Evolutionary conservation across 305 asterid genomes (phyloP), one percentile per base, ranked within the genome.

Genomic region (Plantago lanceolata): DNA sequence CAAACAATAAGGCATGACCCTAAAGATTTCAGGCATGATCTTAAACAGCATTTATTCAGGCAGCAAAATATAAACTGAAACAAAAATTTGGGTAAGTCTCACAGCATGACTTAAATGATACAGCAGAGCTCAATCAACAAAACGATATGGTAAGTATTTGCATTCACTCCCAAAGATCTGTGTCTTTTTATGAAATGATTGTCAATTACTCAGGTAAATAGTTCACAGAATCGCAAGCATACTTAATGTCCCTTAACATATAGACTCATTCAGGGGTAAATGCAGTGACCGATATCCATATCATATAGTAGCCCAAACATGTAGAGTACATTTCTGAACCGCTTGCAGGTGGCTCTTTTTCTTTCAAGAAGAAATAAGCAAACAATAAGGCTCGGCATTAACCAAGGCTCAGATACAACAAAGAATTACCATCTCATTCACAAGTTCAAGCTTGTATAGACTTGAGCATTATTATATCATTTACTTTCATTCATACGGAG

Each of bases 231-330:
- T 19, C 48, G 5, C 40, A 63, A 57, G 57, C 48, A 48, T 14
- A 35, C 37, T 55, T 19, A 63, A 50, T 57, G 56, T 67, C 66
- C 57, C 73, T 71, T 55, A 63, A 37, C 47, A 48, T 44, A 63
- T 19, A 19, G 28, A 43, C 57, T 51, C 29, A 51, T 19, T 15
- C 29, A 19, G 57, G 15, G 40, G 6, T 19, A 51, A 51, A 8
- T 21, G 5, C 29, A 19, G 29, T 8, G 19, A 19, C 14, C 24
- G 7, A n/a, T 8, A 19, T 0, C 29, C 31, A 19, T 20, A n/a
- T 19, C 31, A 33, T 19, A 13, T 19, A 51, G 55, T 18, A 6
- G 57, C 5, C 15, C 21, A 13, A 20, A 20, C 31, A 19, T 51
- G 14, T 15, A 8, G 31, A 51, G 57, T n/a, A 33, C 9, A 33